Percentiles rank a stretch among this genome's conserved stretches.
Conservation (phyloP, 2,329 filamentous ascomycete species). For the Colletotrichum falcatum region DNA sequence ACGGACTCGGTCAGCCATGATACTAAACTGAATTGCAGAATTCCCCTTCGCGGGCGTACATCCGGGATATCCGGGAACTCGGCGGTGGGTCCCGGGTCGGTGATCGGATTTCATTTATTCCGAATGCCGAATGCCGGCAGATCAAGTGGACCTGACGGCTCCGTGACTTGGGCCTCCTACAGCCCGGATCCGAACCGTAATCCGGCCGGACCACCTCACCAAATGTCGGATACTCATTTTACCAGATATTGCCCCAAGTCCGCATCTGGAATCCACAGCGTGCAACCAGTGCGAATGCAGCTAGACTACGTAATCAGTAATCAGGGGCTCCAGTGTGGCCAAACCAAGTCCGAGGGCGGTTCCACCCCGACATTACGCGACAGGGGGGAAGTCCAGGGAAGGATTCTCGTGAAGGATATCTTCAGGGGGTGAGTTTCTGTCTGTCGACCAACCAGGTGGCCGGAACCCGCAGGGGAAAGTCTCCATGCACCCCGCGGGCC, state of each 20-base stretch:
- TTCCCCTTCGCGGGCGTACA: not conserved
- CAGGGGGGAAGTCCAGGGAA: not conserved
- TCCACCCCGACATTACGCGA: conserved; percentile 6
- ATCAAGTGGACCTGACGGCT: not conserved
- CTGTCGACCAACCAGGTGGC: conserved; percentile 25
- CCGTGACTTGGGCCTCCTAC: not conserved
- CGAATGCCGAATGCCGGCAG: not conserved
- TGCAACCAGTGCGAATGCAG: conserved; percentile 34
- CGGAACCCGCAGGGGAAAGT: not conserved
- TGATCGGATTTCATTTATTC: no score
- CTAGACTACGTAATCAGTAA: conserved; percentile 24
- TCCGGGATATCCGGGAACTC: no score
- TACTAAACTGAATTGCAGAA: not conserved
- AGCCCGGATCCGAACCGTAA: not conserved
- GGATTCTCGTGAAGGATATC: conserved; percentile 11
- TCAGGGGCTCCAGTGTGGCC: conserved; percentile 27
- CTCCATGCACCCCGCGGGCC: conserved; percentile 30
- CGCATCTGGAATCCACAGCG: not conserved
- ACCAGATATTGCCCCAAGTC: not conserved
- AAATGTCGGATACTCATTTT: not conserved
- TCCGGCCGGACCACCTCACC: not conserved
- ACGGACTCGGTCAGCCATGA: no score
- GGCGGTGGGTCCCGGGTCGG: not conserved
- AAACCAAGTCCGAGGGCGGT: conserved; percentile 13
- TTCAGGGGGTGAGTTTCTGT: not conserved